Conservation (phyloP, 1,284 basidiomycete species). For the Moesziomyces sp. region DNA sequence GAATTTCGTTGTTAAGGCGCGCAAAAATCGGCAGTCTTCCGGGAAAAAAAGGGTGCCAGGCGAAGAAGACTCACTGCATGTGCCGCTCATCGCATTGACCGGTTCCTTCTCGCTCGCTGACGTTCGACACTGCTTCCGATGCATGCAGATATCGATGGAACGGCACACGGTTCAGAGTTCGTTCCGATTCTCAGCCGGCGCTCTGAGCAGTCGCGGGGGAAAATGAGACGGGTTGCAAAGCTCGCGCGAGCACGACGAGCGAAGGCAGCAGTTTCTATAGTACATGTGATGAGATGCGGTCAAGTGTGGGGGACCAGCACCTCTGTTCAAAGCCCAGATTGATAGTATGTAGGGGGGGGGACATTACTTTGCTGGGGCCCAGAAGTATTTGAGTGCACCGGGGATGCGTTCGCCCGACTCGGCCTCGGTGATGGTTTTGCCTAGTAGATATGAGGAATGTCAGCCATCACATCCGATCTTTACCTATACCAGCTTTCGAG, state of each 20-base stretch:
- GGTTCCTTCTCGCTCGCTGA: too few relatives aligned
- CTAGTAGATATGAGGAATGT: constrained; percentile 9
- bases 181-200: too few relatives aligned
- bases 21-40: background rate
- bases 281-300: background rate
- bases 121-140: too few relatives aligned
- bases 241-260: too few relatives aligned
- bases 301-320: background rate
- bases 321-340: background rate
- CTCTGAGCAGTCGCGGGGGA: too few relatives aligned
- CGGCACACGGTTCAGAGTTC: too few relatives aligned
- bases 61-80: too few relatives aligned
- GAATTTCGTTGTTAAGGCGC: background rate
- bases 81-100: too few relatives aligned
- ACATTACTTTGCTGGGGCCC: constrained; percentile 31
- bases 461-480: background rate
- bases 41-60: too few relatives aligned
- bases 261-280: background rate
- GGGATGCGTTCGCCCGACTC: constrained; percentile 39
- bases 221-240: too few relatives aligned
- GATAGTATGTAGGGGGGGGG: background rate
- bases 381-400: constrained; percentile 53
- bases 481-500: background rate
- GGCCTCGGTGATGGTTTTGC: constrained; percentile 39
- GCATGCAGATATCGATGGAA: too few relatives aligned